These are phyloP conservation scores for Pulveroboletus sp. DNA, from an alignment of 768 basidiomycete genomes.

Conservation along the genomic window DNA sequence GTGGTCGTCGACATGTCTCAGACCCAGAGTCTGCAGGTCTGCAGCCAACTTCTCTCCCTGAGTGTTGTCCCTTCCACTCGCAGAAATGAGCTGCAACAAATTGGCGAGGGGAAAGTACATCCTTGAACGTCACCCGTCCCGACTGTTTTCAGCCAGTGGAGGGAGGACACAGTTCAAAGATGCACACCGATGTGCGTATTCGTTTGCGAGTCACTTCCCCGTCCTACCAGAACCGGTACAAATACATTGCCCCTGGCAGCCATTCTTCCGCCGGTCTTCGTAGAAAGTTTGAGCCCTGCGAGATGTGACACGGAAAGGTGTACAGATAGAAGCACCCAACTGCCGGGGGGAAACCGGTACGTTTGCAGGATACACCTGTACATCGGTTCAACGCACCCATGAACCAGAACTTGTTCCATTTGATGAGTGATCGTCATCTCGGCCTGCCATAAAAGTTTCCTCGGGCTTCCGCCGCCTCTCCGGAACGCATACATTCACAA, in stretches of 20 bases:
- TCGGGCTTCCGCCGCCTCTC: constrained; percentile 41
- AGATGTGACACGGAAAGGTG: neutral
- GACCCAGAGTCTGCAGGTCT: no score
- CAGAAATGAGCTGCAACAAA: constrained; percentile 38
- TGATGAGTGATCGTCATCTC: constrained; percentile 5
- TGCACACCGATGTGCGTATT: neutral
- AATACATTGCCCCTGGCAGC: neutral
- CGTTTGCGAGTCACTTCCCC: neutral
- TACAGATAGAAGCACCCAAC: neutral
- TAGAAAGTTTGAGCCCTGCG: neutral
- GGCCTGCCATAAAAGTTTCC: constrained; percentile 40
- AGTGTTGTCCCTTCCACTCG: constrained; percentile 46
- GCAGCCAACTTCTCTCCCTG: no score
- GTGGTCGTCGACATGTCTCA: no score
- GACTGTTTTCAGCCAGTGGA: no score
- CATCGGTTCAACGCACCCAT: neutral
- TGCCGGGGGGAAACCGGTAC: neutral
- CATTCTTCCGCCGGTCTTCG: neutral
- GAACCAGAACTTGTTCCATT: neutral
- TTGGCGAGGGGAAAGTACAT: neutral
- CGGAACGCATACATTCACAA: constrained; percentile 63
- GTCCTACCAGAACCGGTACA: neutral
- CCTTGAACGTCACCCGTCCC: no score
- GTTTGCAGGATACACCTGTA: neutral
- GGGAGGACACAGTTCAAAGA: no score